phyloP scores from a whole-genome alignment of 78 protist genomes.

The Polysphondylium violaceum region DNA sequence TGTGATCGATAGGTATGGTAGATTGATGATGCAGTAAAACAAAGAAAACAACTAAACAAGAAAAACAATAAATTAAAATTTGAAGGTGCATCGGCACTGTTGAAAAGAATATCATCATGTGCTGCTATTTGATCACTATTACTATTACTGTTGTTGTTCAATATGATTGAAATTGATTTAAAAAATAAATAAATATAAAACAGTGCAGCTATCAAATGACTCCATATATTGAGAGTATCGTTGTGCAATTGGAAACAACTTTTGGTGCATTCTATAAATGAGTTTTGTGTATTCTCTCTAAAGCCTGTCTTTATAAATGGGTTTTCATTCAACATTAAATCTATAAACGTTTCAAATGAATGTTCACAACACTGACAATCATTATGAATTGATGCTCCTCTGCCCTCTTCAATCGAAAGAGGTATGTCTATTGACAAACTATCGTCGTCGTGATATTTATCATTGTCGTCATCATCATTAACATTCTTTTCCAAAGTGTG shows the following conservation, averaged over 20 bases:
- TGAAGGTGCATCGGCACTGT: neutral
- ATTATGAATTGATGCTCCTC: too few species aligned
- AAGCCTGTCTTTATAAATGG: conserved; percentile 41
- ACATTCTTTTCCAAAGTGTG: too few species aligned
- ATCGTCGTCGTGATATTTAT: too few species aligned
- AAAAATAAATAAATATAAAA: neutral
- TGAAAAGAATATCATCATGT: neutral
- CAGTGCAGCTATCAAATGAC: conserved; percentile 30
- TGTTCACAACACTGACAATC: conserved; percentile 15
- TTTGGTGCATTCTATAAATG: conserved; percentile 34
- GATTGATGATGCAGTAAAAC: conserved; percentile 7
- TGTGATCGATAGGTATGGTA: conserved; percentile 43
- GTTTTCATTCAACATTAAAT: conserved; percentile 42
- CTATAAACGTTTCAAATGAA: conserved; percentile 10
- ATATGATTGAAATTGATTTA: neutral
- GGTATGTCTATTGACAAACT: too few species aligned
- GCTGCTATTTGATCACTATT: neutral
- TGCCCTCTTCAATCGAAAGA: too few species aligned
- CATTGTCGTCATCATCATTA: too few species aligned
- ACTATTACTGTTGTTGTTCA: neutral
- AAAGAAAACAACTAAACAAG: conserved; percentile 16
- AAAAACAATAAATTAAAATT: conserved; percentile 1
- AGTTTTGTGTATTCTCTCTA: conserved; percentile 26
- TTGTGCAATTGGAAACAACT: conserved; percentile 32
- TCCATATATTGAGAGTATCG: conserved; percentile 73